These are phyloP conservation scores for Aspergillus spinulosporus DNA, from an alignment of 2,329 filamentous ascomycete species.

Conservation along the genomic window DNA sequence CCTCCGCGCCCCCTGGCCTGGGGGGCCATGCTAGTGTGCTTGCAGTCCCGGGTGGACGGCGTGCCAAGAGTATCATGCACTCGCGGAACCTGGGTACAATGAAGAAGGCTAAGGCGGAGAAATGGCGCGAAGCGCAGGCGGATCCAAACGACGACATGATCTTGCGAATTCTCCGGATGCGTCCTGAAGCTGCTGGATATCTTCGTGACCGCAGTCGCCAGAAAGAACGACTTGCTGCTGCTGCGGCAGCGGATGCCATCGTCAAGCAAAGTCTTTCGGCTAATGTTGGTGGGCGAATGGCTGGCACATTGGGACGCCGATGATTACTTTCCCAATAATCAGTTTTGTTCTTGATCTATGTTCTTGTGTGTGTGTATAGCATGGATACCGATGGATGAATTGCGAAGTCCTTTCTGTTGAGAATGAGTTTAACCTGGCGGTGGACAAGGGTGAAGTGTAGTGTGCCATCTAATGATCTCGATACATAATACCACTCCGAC, in stretches of 20 bases:
- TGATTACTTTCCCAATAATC: constrained; percentile 17
- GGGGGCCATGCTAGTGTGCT: constrained; percentile 49
- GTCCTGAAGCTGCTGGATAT: constrained; percentile 84
- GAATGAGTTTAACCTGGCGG: not conserved
- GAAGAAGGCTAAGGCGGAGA: constrained; percentile 93
- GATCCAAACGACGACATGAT: constrained; percentile 99
- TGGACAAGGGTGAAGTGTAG: constrained; percentile 4
- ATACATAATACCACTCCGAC: not conserved
- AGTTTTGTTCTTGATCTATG: constrained; percentile 13
- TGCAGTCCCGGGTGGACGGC: constrained; percentile 49
- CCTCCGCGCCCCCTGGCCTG: constrained; percentile 65
- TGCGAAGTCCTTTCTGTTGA: not conserved
- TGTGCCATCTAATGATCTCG: constrained; percentile 6
- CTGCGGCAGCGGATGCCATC: constrained; percentile 89
- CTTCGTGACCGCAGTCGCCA: constrained; percentile 88
- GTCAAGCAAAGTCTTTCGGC: constrained; percentile 83
- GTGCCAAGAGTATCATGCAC: constrained; percentile 78
- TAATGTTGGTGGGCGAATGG: constrained; percentile 55
- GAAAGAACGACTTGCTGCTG: constrained; percentile 87
- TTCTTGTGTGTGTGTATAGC: constrained; percentile 7
- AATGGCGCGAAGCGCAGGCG: constrained; percentile 89
- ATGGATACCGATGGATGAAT: constrained; percentile 10
- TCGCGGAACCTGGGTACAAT: constrained; percentile 93
- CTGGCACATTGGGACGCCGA: constrained; percentile 42
- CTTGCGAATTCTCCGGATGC: constrained; percentile 87